Percentiles rank a stretch among this genome's conserved stretches.
Conservation (phyloP, 108 stramenopile genomes). For the Fragilaria radians region DNA sequence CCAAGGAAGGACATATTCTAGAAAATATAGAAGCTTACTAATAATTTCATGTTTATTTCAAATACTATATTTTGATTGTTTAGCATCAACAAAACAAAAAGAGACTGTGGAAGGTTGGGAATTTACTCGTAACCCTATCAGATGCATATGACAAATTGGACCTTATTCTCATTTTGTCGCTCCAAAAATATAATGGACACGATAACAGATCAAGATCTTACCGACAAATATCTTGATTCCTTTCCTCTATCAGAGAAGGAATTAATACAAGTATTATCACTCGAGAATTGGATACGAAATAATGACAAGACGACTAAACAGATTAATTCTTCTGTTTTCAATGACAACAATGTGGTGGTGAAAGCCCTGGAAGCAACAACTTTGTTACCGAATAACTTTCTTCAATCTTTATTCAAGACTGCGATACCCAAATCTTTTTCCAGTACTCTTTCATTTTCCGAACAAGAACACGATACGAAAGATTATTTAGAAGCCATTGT, state of each 20-base stretch:
- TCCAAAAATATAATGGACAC: too few relatives aligned
- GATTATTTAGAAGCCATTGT: conserved; percentile 1
- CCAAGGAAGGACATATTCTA: too few relatives aligned
- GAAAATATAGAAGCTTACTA: too few relatives aligned
- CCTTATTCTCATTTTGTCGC: too few relatives aligned
- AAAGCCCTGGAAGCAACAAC: neutral
- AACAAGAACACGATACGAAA: neutral
- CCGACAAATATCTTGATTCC: neutral
- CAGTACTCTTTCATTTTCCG: neutral
- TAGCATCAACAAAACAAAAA: too few relatives aligned
- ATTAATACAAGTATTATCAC: neutral
- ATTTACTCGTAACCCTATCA: too few relatives aligned
- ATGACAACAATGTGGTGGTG: neutral
- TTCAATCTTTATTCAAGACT: neutral
- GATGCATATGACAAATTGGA: too few relatives aligned
- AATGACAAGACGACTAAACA: neutral
- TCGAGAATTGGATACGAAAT: too few relatives aligned
- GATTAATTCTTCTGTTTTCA: neutral
- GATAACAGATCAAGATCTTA: neutral
- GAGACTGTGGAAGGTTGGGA: too few relatives aligned
- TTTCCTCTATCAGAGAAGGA: neutral
- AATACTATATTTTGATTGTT: too few relatives aligned
- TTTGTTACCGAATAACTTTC: neutral
- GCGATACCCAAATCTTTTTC: neutral
- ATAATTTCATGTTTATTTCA: too few relatives aligned